Evolutionary conservation across 352 stramenopile species (phyloP), one percentile per base, ranked within the genome.

Genomic region (Globisporangium recalcitrans): DNA sequence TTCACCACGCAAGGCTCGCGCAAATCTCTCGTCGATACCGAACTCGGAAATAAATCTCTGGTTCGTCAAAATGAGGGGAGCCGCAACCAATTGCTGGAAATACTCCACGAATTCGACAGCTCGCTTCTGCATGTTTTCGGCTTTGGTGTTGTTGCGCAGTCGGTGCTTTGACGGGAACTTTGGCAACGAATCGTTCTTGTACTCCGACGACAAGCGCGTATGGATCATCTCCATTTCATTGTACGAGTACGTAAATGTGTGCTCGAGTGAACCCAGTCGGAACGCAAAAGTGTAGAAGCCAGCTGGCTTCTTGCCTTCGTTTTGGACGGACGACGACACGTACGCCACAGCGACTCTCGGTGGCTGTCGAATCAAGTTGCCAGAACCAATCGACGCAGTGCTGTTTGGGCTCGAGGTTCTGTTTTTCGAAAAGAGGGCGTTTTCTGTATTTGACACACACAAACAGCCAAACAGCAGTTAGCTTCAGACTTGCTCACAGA

Each of bases 51-150:
- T 58, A 56, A 94, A 93, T 1, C 71, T 67, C 29, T 86, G 70
- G 64, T 80, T 90, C 47, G 70, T 69, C 14, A 90, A 47, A 24
- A 94, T 68, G 1, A 64, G 67, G 0, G 78, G 69, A 3, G 85
- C 64, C 0, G 69, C 62, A 6, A 93, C 66, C 6, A 94, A 65
- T 26, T 87, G 72, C 57, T 90, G 73, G 29, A 94, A 76, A 48
- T 94, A 94, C 52, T 84, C 58, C 21, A 85, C 69, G 34, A 93
- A 82, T 54, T 94, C 85, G 52, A 90, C 77, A 2, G 78, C 85
- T n/a, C 85, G 82, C 69, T 91, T 94, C 62, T 88, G 73, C 80
- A 94, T 89, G 42, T 92, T 92, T 26, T 94, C 85, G 0, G 83
- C 78, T 58, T 94, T 94, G 14, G 69, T 87, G 55, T 87, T 88